Evolutionary conservation across 2,329 filamentous ascomycete genomes (phyloP).

Genomic region (Didymella arachidicola): DNA sequence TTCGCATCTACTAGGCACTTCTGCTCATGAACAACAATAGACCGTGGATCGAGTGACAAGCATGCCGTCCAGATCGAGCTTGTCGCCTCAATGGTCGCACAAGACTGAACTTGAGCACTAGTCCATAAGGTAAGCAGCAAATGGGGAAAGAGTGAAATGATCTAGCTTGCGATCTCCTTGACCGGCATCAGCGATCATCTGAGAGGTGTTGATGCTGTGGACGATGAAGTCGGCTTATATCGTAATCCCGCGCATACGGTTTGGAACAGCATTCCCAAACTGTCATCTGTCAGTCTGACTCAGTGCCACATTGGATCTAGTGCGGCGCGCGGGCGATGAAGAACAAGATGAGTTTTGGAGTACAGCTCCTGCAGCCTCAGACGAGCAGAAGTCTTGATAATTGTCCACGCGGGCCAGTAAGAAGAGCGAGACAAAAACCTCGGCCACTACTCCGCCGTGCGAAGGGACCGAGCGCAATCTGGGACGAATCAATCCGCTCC

Average conservation of each 20-base stretch:
- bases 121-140: neutral
- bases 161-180: neutral
- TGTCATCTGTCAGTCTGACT: conserved; percentile 38
- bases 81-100: conserved; percentile 2
- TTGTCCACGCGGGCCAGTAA: conserved; percentile 15
- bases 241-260: conserved; percentile 1
- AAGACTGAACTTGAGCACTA: neutral
- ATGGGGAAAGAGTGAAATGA: neutral
- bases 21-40: neutral
- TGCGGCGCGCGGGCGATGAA: conserved; percentile 3
- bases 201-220: neutral
- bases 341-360: neutral
- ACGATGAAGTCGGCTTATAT: conserved; percentile 1
- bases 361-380: conserved; percentile 6
- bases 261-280: conserved; percentile 12
- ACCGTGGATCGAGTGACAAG: neutral
- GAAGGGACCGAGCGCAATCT: conserved; percentile 11
- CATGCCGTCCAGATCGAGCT: neutral
- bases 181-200: neutral
- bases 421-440: conserved; percentile 17
- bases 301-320: conserved; percentile 9
- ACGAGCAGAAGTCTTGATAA: conserved; percentile 15
- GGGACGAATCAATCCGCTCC: conserved; percentile 31
- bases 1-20: neutral
- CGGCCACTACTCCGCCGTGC: conserved; percentile 21